Conservation (phyloP, 2,329 filamentous ascomycete species). For the Aspergillus phoenicis region DNA sequence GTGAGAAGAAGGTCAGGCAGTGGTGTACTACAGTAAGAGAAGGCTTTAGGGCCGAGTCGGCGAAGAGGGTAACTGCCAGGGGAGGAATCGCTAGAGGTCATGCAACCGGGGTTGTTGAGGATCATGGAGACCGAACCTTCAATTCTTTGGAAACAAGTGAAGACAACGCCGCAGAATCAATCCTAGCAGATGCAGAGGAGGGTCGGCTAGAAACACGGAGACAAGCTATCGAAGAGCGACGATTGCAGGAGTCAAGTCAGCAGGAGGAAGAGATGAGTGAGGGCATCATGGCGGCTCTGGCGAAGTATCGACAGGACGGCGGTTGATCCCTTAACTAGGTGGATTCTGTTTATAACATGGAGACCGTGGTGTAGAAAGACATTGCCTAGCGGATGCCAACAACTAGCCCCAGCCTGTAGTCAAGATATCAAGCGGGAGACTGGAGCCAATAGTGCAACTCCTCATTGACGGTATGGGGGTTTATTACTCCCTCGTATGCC, state of each 20-base stretch:
- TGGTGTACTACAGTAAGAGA: slow-evolving; percentile 83
- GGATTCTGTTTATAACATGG: background rate
- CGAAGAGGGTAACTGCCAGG: slow-evolving; percentile 58
- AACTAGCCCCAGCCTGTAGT: background rate
- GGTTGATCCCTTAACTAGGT: slow-evolving; percentile 21
- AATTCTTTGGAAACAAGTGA: slow-evolving; percentile 28
- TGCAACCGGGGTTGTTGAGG: slow-evolving; percentile 24
- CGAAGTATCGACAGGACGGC: slow-evolving; percentile 52
- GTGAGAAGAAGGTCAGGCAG: slow-evolving; percentile 86
- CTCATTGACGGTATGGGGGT: background rate
- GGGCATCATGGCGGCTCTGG: slow-evolving; percentile 61
- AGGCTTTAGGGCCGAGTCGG: slow-evolving; percentile 76
- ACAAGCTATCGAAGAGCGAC: slow-evolving; percentile 14
- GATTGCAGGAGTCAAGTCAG: slow-evolving; percentile 25
- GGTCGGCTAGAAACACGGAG: slow-evolving; percentile 26
- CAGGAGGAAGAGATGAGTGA: slow-evolving; percentile 55
- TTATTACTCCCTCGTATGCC: no score
- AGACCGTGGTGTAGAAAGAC: background rate
- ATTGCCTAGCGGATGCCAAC: background rate
- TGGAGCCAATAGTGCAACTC: background rate
- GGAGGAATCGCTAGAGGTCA: slow-evolving; percentile 27
- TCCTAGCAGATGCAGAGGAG: slow-evolving; percentile 35
- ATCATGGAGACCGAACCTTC: no score
- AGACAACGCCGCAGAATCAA: slow-evolving; percentile 54
- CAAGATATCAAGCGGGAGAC: background rate